These are phyloP conservation scores for Eimeria acervulina DNA, from an alignment of 169 alveolate genomes.

Conservation along the genomic window DNA sequence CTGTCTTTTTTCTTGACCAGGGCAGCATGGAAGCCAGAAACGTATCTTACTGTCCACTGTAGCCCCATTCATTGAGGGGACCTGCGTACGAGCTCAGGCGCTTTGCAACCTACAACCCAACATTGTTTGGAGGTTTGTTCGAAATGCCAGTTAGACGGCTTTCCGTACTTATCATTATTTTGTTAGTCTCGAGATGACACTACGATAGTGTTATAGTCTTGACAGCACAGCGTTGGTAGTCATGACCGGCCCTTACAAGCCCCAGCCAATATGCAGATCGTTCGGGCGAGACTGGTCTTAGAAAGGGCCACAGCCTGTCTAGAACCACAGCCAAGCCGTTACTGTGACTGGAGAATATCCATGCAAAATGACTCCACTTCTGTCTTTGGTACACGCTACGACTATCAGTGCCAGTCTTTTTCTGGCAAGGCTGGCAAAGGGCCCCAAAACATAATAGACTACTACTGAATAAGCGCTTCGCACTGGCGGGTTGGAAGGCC, in stretches of 20 bases:
- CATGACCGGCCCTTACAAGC: not conserved
- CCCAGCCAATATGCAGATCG: not conserved
- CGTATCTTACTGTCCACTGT: not conserved
- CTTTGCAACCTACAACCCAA: not conserved
- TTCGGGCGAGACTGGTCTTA: not conserved
- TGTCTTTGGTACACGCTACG: not conserved
- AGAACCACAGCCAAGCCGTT: not conserved
- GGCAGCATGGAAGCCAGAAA: not conserved
- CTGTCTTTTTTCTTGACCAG: not conserved
- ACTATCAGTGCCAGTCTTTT: not conserved
- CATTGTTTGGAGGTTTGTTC: too few relatives aligned
- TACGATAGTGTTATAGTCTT: not conserved
- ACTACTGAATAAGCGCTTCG: not conserved
- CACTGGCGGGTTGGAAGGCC: not conserved
- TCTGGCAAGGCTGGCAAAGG: not conserved
- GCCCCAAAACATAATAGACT: too few relatives aligned
- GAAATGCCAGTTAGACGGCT: not conserved
- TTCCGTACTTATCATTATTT: not conserved
- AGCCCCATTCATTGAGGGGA: too few relatives aligned
- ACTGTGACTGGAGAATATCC: not conserved
- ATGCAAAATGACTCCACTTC: not conserved
- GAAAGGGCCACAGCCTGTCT: not conserved
- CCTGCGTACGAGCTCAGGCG: not conserved
- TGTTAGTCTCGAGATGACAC: not conserved
- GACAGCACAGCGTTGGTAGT: not conserved